Conservation (phyloP, 257 asterid species). For the Nicotiana otophora region DNA sequence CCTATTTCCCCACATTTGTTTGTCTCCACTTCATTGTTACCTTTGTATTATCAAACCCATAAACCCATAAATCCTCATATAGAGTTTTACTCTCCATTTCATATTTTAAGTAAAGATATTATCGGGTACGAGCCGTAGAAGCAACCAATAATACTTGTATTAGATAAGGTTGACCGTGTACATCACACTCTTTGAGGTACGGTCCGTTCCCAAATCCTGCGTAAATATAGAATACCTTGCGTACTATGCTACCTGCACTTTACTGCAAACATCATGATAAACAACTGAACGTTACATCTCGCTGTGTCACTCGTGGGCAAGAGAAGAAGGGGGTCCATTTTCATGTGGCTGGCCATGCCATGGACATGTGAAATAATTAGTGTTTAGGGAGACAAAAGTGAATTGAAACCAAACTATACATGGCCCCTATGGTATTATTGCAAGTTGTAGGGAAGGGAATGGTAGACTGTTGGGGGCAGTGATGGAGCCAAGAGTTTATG, state of each 20-base stretch:
- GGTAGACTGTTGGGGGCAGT: too few species aligned
- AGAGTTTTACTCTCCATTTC: background rate
- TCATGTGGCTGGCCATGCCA: conserved; percentile 33
- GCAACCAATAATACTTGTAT: too few species aligned
- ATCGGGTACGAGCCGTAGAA: too few species aligned
- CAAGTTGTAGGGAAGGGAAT: background rate
- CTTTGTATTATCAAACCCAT: background rate
- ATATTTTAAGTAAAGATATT: too few species aligned
- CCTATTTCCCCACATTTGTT: background rate
- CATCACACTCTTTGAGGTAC: too few species aligned
- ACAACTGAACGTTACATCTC: background rate
- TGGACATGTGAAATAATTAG: conserved; percentile 20
- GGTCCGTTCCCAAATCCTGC: accelerated
- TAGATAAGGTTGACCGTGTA: too few species aligned
- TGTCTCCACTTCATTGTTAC: background rate
- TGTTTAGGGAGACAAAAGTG: conserved; percentile 13
- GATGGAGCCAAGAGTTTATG: too few species aligned
- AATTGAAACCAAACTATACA: conserved; percentile 24
- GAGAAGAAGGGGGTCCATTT: conserved; percentile 20
- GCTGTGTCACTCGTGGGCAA: background rate
- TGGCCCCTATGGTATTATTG: conserved; percentile 30
- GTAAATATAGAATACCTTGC: too few species aligned
- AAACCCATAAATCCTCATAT: background rate
- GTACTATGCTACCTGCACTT: too few species aligned
- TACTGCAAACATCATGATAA: background rate